These are phyloP conservation scores for Agaricus blazei DNA, from an alignment of 768 basidiomycete species.

Conservation along the genomic window DNA sequence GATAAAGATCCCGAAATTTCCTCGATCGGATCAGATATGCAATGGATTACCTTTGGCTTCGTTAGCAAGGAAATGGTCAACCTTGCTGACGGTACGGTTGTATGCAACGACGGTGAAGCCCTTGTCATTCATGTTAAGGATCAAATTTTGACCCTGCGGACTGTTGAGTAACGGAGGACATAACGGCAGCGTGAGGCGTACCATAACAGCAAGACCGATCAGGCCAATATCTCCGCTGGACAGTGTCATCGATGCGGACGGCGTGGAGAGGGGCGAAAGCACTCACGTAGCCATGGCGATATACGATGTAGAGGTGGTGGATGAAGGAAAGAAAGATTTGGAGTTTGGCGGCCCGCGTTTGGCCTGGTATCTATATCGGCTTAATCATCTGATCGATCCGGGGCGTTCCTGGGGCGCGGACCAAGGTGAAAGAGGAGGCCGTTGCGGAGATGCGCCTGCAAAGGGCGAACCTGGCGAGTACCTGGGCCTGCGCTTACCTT, in stretches of 20 bases:
- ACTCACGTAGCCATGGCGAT: constrained; percentile 44
- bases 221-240: constrained; percentile 94
- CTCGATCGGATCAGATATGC: constrained; percentile 16
- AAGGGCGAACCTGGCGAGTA: no score
- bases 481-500: background rate
- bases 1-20: constrained; percentile 10
- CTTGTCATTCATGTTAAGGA: constrained; percentile 99
- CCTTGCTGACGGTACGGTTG: constrained; percentile 96
- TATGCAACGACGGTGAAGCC: constrained; percentile 96
- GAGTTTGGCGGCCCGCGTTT: constrained; percentile 7
- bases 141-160: constrained; percentile 87
- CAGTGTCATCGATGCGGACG: constrained; percentile 2
- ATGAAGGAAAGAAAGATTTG: constrained; percentile 19
- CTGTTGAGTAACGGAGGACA: constrained; percentile 14
- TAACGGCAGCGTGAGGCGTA: constrained; percentile 30
- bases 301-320: constrained; percentile 27
- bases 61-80: constrained; percentile 91
- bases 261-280: constrained; percentile 2
- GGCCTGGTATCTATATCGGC: constrained; percentile 10
- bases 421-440: constrained; percentile 1
- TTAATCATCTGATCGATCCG: constrained; percentile 17
- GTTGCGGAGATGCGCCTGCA: background rate
- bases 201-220: constrained; percentile 99
- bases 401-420: constrained; percentile 10
- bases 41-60: constrained; percentile 86